Conservation (phyloP, 768 basidiomycete genomes). For the Termitomyces titanicus region DNA sequence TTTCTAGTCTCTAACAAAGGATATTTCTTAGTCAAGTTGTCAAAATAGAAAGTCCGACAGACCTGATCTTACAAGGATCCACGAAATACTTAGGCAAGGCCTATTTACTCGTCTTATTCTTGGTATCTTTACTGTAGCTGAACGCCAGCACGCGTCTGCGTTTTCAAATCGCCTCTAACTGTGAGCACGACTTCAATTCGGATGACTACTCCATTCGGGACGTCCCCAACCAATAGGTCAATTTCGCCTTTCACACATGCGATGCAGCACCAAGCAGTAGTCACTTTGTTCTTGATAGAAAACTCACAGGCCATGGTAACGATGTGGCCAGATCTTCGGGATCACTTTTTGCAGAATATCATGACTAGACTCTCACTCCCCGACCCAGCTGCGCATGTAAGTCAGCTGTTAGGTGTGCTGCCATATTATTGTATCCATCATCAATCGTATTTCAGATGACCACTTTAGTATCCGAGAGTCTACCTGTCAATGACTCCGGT, state of each 20-base stretch:
- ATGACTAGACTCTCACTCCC: conserved; percentile 36
- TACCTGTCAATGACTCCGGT: conserved; percentile 31
- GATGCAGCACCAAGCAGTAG: conserved; percentile 29
- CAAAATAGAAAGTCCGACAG: conserved; percentile 37
- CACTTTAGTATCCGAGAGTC: conserved; percentile 44
- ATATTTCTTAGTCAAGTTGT: conserved; percentile 20
- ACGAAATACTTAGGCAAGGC: conserved; percentile 19
- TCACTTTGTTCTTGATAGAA: conserved; percentile 50
- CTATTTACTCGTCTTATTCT: conserved; percentile 7
- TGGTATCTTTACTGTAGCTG: conserved; percentile 6
- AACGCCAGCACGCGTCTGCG: conserved; percentile 5
- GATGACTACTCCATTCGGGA: conserved; percentile 9
- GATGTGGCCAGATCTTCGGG: conserved; percentile 47
- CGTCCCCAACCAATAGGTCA: conserved; percentile 3
- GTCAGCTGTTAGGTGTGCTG: conserved; percentile 15
- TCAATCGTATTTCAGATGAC: conserved; percentile 26
- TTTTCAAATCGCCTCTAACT: not conserved
- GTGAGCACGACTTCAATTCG: conserved; percentile 1
- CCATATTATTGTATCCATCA: not conserved
- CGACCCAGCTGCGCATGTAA: conserved; percentile 37
- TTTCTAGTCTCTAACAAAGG: conserved; percentile 5
- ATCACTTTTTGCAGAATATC: conserved; percentile 41
- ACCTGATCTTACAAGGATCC: conserved; percentile 38
- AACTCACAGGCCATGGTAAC: conserved; percentile 44
- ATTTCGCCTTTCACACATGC: conserved; percentile 17